Evolutionary conservation across 2,329 filamentous ascomycete genomes (phyloP), one percentile per base, ranked within the genome.

Genomic region (Coleophoma eucalyptorum): DNA sequence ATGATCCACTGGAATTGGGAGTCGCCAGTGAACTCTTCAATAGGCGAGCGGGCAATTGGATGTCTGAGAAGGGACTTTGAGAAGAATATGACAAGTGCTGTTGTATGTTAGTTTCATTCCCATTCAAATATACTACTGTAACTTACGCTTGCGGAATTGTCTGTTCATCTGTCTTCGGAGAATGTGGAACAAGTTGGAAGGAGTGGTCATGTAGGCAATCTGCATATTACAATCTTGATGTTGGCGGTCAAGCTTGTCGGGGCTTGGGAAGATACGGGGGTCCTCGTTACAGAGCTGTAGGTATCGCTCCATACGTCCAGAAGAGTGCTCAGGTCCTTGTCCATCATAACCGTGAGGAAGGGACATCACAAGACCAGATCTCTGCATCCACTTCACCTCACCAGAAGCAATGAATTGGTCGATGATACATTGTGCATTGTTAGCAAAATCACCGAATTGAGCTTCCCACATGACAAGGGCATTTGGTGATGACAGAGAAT

Each of bases 201-300:
- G 94, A 43, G 87, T 89, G n/a, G 94, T 99, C 84, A 95, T 92
- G 79, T 94, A 96, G 50, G 86, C 91, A 69, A 99, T 88, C 76
- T 99, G 94, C 85, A 99, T 96, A 77, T 99, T 99, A 80, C 91
- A 96, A 75, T 99, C 94, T 76, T 99, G 94, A 77, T 99, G 94
- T 74, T 97, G 94, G 62, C 94, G 90, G 50, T 95, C 86, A 54
- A 97, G 83, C 79, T 94, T 97, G 59, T 96, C 91, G 32, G 81
- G 78, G 2, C 84, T 79, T 48, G 94, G 94, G 85, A 91, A 99
- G 64, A 94, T 82, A 57, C 94, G 89, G 50, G 94, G 92, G 67
- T 99, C 94, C 71, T 99, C 94, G 73, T 97, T 97, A 75, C 88
- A 94, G 54, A 99, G 85, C 73, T 97, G 94, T 58, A 99, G 81